Base-by-base conservation (phyloP, 179 eudicot genomes). In the Patellifolia procumbens region DNA sequence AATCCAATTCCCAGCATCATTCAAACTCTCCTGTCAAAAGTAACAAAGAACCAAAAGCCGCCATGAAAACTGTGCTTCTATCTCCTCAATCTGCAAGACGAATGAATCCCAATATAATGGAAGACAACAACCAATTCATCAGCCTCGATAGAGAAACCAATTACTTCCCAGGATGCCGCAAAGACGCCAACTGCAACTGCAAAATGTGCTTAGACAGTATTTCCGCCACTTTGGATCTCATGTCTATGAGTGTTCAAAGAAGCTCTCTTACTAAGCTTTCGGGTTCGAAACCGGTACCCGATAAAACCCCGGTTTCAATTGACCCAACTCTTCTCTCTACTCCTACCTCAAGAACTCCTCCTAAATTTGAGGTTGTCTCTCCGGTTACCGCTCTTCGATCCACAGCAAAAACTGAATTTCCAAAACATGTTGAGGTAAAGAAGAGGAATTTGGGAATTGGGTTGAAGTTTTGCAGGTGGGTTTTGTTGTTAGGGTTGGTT, bases 161-260 rank as follows among this genome's bases (percentile, higher is more conserved):
- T 62, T 91, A 87, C 81, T 89, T 81, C 45, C 90, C 92, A 6
- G 85, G 85, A 7, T 92, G 97, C 68, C 84, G 89, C 15, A 89
- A 85, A 88, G 90, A 92, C 74, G 90, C 93, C 62, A 88, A 89
- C 20, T 92, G 97, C 67, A 74, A 49, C 49, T 92, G 97, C 70
- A 83, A 88, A 2, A 92, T 92, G 63, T 92, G 93, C 80, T 74
- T 86, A 8, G 97, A 82, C 9, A 89, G 91, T 83, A 86, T 92
- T 76, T 89, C 86, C 20, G 91, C 95, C 22, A 92, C 95, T 37
- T 90, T 83, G 12, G 97, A 92, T 82, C 85, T 92, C 56, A 85
- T 89, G 83, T 89, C 91, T 5, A 70, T 29, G 63, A 90, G 89
- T 32, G 75, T 62, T 31, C 88, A 87, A 37, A 79, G 79, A 59